Conservation (phyloP, 2,329 filamentous ascomycete species). For the Graphilbum ipis-grandicollis region DNA sequence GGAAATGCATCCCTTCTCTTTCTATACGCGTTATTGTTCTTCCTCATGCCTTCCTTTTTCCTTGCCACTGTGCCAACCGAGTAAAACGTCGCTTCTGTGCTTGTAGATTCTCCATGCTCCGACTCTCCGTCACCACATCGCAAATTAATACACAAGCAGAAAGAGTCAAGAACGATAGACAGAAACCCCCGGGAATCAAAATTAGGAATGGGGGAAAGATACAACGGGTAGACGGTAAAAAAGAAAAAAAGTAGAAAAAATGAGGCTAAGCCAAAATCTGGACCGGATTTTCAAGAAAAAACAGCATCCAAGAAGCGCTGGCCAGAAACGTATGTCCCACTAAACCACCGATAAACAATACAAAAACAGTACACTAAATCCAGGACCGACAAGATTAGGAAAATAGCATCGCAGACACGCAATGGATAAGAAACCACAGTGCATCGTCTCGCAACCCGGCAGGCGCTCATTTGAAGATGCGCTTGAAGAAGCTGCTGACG, state of each 20-base stretch:
- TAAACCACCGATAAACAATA: neutral
- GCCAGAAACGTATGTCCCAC: neutral
- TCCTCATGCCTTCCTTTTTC: too few species aligned
- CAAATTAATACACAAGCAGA: too few species aligned
- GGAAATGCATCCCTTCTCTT: too few species aligned
- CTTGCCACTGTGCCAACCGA: too few species aligned
- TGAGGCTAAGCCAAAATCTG: neutral
- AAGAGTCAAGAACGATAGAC: too few species aligned
- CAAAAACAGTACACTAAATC: neutral
- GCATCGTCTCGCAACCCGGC: neutral
- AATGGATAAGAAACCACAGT: neutral
- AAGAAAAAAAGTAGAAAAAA: neutral
- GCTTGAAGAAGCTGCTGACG: conserved; percentile 40
- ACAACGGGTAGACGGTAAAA: neutral
- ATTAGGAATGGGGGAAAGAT: neutral
- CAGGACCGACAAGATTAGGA: neutral
- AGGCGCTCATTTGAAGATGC: neutral
- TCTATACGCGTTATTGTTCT: too few species aligned
- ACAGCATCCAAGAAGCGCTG: too few species aligned
- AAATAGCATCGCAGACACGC: too few species aligned
- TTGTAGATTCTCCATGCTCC: too few species aligned
- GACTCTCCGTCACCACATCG: too few species aligned
- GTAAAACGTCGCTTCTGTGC: too few species aligned
- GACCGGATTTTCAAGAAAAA: too few species aligned
- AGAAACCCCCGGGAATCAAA: neutral